phyloP scores from a whole-genome alignment of 73 alveolate genomes.

The Loxodes magnus region DNA sequence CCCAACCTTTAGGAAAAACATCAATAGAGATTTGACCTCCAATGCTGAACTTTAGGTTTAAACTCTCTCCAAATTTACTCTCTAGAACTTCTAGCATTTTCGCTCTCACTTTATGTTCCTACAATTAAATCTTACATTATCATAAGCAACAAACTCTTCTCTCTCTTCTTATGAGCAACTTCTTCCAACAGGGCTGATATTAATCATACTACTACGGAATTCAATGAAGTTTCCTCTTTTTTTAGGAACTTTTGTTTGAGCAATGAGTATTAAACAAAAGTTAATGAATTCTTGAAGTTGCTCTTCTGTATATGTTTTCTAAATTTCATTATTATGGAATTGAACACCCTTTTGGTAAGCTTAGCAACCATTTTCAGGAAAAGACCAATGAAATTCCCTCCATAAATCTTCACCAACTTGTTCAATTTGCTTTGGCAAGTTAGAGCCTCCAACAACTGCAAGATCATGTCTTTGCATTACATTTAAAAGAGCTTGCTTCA shows the following conservation, averaged over 20 bases:
- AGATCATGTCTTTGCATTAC: slow-evolving; percentile 42
- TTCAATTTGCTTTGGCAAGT: slow-evolving; percentile 55
- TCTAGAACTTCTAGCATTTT: slow-evolving; percentile 54
- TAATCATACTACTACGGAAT: slow-evolving; percentile 85
- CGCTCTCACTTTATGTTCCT: slow-evolving; percentile 60
- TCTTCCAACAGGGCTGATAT: slow-evolving; percentile 93
- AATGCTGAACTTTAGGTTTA: slow-evolving; percentile 67
- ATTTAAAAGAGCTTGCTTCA: slow-evolving; percentile 61
- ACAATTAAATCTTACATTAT: slow-evolving; percentile 60
- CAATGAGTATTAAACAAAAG: slow-evolving; percentile 65
- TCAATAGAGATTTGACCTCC: slow-evolving; percentile 96
- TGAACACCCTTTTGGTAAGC: slow-evolving; percentile 45
- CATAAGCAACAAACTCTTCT: slow-evolving; percentile 76
- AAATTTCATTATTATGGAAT: slow-evolving; percentile 40
- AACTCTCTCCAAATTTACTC: slow-evolving; percentile 47
- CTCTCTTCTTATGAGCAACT: slow-evolving; percentile 87
- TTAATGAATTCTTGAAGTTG: slow-evolving; percentile 62
- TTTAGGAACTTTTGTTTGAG: slow-evolving; percentile 85
- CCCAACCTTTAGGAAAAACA: slow-evolving; percentile 93
- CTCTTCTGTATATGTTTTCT: slow-evolving; percentile 57
- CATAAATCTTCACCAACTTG: slow-evolving; percentile 56
- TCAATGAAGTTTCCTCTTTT: slow-evolving; percentile 96
- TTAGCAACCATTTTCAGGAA: slow-evolving; percentile 83
- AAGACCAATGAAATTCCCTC: slow-evolving; percentile 46
- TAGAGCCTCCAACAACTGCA: slow-evolving; percentile 96